Conservation (phyloP, 75 land plant species). For the Pinus taeda region DNA sequence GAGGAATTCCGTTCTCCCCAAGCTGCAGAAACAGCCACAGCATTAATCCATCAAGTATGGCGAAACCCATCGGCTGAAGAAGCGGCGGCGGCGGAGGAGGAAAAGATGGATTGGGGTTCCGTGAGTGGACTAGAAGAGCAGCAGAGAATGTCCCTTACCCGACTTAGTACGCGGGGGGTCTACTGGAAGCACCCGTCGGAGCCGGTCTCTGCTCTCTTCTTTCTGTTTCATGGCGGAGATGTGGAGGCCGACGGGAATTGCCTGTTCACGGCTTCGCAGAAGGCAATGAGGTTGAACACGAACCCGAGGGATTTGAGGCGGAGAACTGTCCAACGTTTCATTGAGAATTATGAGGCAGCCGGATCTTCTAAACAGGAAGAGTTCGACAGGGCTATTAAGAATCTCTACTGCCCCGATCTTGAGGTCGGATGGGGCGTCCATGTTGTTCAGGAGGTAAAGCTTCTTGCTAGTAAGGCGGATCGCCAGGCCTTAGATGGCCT, state of each 20-base stretch:
- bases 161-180: slow-evolving; percentile 31
- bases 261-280: slow-evolving; percentile 33
- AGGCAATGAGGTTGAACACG: slow-evolving; percentile 22
- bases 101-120: slow-evolving; percentile 23
- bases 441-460: slow-evolving; percentile 37
- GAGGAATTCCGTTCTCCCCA: background rate
- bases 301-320: slow-evolving; percentile 16
- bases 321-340: slow-evolving; percentile 26
- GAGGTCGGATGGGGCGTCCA: slow-evolving; percentile 44
- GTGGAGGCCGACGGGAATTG: slow-evolving; percentile 52
- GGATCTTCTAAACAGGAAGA: background rate
- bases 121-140: slow-evolving; percentile 29
- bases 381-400: slow-evolving; percentile 18
- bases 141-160: slow-evolving; percentile 25
- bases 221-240: slow-evolving; percentile 44
- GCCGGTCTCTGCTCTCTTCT: slow-evolving; percentile 8
- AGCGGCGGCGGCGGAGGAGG: background rate
- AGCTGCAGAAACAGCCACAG: too few relatives aligned
- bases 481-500: slow-evolving; percentile 21
- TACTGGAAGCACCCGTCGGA: slow-evolving; percentile 34
- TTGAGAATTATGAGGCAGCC: slow-evolving; percentile 13
- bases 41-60: too few relatives aligned
- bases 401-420: slow-evolving; percentile 35
- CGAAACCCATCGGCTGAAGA: background rate
- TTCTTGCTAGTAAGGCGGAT: slow-evolving; percentile 35